Evolutionary conservation across 108 stramenopile species (phyloP), one percentile per base, ranked within the genome.

Genomic region (Pseudonitzschia multiseries): DNA sequence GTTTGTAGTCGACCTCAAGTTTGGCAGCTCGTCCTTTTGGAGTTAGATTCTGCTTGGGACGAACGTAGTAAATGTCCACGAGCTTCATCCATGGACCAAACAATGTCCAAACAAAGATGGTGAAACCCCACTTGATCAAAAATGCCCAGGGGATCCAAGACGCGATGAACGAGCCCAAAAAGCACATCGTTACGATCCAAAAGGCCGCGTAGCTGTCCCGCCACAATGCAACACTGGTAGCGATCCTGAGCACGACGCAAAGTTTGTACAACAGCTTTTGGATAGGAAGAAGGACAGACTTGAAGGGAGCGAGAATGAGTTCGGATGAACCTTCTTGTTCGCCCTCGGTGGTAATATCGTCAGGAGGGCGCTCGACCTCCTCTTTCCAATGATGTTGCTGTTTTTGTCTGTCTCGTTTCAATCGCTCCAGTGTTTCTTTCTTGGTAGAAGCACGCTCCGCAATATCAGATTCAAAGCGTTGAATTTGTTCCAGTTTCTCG

Each of bases 31-130:
- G 50, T 31, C 64, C 48, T 32, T 69, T 69, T 41, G 24, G n/a
- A 20, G 8, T 40, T 2, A n/a, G 31, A 20, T 41, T 36, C 21
- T 64, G 21, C 3, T 22, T 52, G 0, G 53, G 36, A 5, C 46
- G 57, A 62, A 71, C 52, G 60, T 86, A 84, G 64, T 69, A 89
- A 21, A 84, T 77, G 68, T 93, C 91, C 13, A 83, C 75, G 27
- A 87, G 56, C 62, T 85, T 92, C 91, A 93, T 93, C 87, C 86
- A 88, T 18, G 91, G 91, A 33, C 91, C 91, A 59, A 93, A 77
- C 13, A 81, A 51, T 5, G 80, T 57, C 84, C 85, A 89, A 8
- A 86, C 82, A 44, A 78, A 31, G 52, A 89, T 68, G 21, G 79
- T 82, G 40, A 85, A 66, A 17, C 72, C 66, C 84, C 84, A 89